These are phyloP conservation scores for Phytophthora agathidicida DNA, from an alignment of 352 stramenopile genomes.

Conservation along the genomic window DNA sequence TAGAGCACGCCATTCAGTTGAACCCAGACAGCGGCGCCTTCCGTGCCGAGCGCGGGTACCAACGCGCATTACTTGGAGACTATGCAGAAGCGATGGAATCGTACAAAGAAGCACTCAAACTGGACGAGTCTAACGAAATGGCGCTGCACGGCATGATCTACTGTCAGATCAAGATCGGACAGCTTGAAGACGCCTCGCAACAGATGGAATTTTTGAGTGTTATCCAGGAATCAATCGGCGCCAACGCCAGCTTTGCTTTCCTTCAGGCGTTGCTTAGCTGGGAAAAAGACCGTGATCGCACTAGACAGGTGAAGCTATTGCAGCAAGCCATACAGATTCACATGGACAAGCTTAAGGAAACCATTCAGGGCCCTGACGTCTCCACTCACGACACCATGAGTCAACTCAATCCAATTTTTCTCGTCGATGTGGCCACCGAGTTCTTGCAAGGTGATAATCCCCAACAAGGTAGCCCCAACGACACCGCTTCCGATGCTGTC, in stretches of 20 bases:
- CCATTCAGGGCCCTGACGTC: constrained; percentile 60
- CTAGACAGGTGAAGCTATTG: constrained; percentile 74
- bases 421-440: constrained; percentile 87
- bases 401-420: constrained; percentile 87
- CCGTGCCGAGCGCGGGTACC: constrained; percentile 81
- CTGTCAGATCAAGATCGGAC: constrained; percentile 90
- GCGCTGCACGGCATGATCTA: constrained; percentile 93
- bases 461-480: constrained; percentile 10
- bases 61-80: constrained; percentile 74
- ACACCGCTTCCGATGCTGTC: constrained; percentile 11
- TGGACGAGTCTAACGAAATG: constrained; percentile 88
- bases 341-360: constrained; percentile 80
- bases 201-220: constrained; percentile 93
- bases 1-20: constrained; percentile 72
- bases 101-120: constrained; percentile 86
- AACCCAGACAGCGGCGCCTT: constrained; percentile 66
- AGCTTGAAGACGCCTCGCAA: constrained; percentile 89
- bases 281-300: constrained; percentile 74
- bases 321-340: constrained; percentile 82
- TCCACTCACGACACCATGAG: constrained; percentile 82
- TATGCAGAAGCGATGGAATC: constrained; percentile 82
- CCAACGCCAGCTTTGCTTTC: constrained; percentile 81
- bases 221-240: constrained; percentile 88
- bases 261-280: constrained; percentile 88
- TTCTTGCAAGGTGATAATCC: constrained; percentile 62